Conservation (phyloP, 805 yeast species). For the Wickerhamiella domercqiae region DNA sequence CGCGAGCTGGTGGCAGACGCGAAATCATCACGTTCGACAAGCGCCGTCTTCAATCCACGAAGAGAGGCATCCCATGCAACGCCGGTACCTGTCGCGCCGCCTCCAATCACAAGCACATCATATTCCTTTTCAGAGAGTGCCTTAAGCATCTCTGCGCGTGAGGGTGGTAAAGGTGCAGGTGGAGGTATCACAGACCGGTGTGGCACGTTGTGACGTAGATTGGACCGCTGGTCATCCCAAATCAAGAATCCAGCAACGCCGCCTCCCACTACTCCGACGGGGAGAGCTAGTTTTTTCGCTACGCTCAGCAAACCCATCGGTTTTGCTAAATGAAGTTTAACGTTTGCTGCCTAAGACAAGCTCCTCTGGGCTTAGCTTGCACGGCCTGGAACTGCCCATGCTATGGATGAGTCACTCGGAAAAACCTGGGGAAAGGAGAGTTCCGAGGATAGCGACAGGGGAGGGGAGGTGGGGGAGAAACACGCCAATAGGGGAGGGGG, state of each 20-base stretch:
- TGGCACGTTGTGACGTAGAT: constrained; percentile 17
- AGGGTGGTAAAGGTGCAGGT: constrained; percentile 18
- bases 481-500: no score
- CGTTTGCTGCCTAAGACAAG: no score
- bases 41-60: constrained; percentile 77
- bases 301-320: not conserved
- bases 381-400: no score
- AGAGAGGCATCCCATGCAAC: constrained; percentile 82
- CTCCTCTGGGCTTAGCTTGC: no score
- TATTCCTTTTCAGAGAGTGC: constrained; percentile 32
- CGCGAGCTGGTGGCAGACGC: constrained; percentile 89
- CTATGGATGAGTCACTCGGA: no score
- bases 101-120: constrained; percentile 82
- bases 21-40: constrained; percentile 77
- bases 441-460: no score
- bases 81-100: constrained; percentile 94
- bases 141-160: constrained; percentile 19
- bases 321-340: no score
- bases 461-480: no score
- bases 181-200: constrained; percentile 16
- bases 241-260: constrained; percentile 15
- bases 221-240: constrained; percentile 17
- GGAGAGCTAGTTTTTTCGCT: constrained; percentile 12
- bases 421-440: no score
- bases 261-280: constrained; percentile 15